Conservation (phyloP, 179 eudicot genomes). For the Camellia oleifera region DNA sequence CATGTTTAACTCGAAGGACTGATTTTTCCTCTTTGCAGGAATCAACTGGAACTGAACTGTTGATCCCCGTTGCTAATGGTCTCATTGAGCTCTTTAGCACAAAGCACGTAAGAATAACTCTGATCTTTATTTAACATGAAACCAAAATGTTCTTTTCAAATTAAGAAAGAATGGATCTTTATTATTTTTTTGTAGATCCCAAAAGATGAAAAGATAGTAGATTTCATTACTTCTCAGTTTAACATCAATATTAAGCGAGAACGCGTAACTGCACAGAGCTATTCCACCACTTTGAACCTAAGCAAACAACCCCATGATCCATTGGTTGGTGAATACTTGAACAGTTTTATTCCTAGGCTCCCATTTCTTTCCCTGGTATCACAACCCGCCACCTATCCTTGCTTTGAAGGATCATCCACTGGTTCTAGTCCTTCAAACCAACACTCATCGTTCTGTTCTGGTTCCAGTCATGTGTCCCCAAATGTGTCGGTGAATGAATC, state of each 20-base stretch:
- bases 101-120: conserved; percentile 46
- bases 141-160: not conserved
- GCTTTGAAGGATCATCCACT: conserved; percentile 48
- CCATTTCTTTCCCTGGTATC: conserved; percentile 19
- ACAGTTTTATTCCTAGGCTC: conserved; percentile 19
- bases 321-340: conserved; percentile 13
- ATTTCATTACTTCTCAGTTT: conserved; percentile 38
- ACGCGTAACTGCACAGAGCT: conserved; percentile 19
- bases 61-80: conserved; percentile 73
- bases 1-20: not conserved
- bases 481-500: conserved; percentile 24
- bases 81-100: conserved; percentile 67
- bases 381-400: conserved; percentile 23
- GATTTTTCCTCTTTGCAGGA: conserved; percentile 39
- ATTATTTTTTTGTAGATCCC: conserved; percentile 35
- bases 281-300: conserved; percentile 25
- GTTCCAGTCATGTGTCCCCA: conserved; percentile 34
- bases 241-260: conserved; percentile 29
- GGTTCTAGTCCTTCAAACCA: conserved; percentile 53
- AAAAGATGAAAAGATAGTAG: conserved; percentile 49
- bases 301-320: conserved; percentile 21
- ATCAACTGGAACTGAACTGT: conserved; percentile 57
- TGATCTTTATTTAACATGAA: not conserved
- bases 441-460: conserved; percentile 31
- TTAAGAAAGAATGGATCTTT: not conserved